A percentile compares a stretch with the other conserved stretches of the same genome.
phyloP scores from a whole-genome alignment of 2,329 filamentous ascomycete species.

The Xylariaceae sp. region DNA sequence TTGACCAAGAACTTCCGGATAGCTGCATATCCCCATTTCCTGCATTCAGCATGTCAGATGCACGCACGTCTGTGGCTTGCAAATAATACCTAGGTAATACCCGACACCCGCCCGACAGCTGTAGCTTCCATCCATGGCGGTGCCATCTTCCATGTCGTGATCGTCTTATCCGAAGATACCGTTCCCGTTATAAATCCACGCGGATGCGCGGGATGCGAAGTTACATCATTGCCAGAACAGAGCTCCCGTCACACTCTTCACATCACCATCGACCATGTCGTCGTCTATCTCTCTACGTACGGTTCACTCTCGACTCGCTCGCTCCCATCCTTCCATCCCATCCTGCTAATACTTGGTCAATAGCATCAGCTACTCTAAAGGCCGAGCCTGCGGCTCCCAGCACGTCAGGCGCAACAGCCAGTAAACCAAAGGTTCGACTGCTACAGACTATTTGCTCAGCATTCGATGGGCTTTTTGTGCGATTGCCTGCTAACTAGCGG shows the following conservation, averaged over 20 bases:
- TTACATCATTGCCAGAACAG: not conserved
- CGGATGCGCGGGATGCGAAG: not conserved
- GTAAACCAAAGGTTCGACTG: conserved; percentile 31
- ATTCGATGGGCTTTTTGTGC: not conserved
- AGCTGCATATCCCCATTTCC: too few relatives aligned
- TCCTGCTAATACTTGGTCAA: conserved; percentile 13
- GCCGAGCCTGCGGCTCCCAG: conserved; percentile 23
- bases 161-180: not conserved
- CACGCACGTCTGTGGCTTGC: too few relatives aligned
- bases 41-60: too few relatives aligned
- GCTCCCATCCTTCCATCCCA: not conserved
- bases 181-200: conserved; percentile 15
- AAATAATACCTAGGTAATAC: too few relatives aligned
- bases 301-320: not conserved
- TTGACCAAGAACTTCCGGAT: too few relatives aligned
- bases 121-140: too few relatives aligned
- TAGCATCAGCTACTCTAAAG: conserved; percentile 28
- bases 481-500: conserved; percentile 8
- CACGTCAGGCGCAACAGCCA: conserved; percentile 21
- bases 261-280: conserved; percentile 14
- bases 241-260: not conserved
- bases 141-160: not conserved
- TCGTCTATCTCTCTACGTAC: conserved; percentile 22
- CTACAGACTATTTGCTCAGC: not conserved
- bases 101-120: too few relatives aligned